Conservation (phyloP, 345 rosid genomes). For the Draba incana region DNA sequence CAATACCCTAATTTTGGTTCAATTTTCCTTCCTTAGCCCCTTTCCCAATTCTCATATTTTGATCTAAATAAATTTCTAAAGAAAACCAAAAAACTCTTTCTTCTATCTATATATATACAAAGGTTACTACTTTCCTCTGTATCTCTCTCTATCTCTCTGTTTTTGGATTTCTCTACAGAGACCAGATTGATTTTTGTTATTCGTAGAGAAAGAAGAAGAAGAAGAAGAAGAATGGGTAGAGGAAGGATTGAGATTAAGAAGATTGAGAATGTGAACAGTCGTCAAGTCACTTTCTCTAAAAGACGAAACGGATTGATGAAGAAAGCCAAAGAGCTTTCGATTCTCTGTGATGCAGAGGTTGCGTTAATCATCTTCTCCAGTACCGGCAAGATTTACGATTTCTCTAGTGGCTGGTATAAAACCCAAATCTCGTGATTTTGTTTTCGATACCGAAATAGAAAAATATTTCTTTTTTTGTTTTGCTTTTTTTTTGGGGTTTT, state of each 20-base stretch:
- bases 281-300: constrained; percentile 97
- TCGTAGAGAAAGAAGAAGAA: neutral
- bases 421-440: neutral
- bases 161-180: constrained; percentile 14
- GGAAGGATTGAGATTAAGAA: constrained; percentile 92
- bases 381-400: constrained; percentile 84
- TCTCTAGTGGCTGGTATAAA: constrained; percentile 66
- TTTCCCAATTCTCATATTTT: constrained; percentile 26
- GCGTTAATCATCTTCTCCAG: constrained; percentile 90
- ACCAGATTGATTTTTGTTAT: neutral
- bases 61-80: no score
- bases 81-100: constrained; percentile 1
- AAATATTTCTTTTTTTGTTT: no score
- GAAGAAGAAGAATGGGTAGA: constrained; percentile 60
- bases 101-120: constrained; percentile 15
- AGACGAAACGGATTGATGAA: constrained; percentile 86
- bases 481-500: neutral
- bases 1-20: constrained; percentile 41
- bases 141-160: neutral
- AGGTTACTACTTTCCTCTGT: constrained; percentile 31
- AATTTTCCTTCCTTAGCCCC: constrained; percentile 38
- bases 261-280: constrained; percentile 92
- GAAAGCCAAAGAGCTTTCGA: constrained; percentile 81
- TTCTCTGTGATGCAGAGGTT: constrained; percentile 91
- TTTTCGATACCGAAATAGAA: neutral